Conservation (phyloP, 331 rosid genomes). For the Erythrophleum ivorense region DNA sequence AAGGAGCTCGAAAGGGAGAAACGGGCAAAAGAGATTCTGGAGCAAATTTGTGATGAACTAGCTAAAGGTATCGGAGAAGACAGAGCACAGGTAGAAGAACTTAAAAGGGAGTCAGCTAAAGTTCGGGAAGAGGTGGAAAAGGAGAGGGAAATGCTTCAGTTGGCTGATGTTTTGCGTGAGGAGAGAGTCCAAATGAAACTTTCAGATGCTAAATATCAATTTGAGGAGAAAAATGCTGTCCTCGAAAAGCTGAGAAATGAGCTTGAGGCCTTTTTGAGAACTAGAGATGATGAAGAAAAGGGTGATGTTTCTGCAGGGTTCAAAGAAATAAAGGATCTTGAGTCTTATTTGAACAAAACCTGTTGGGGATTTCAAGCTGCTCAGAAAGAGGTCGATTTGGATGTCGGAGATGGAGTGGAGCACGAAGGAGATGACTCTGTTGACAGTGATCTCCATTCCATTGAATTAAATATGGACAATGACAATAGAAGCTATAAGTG, state of each 20-base stretch:
- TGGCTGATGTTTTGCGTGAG: constrained; percentile 85
- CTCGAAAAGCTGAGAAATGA: constrained; percentile 70
- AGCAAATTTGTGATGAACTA: constrained; percentile 84
- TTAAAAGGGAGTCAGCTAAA: constrained; percentile 73
- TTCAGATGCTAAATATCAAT: constrained; percentile 83
- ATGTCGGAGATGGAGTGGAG: constrained; percentile 48
- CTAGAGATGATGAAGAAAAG: constrained; percentile 51
- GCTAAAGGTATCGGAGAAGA: constrained; percentile 90
- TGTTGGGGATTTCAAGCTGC: constrained; percentile 51
- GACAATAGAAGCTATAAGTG: constrained; percentile 64
- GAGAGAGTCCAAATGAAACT: constrained; percentile 99
- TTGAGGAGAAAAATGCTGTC: constrained; percentile 88
- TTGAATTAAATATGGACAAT: constrained; percentile 85
- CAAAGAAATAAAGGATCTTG: constrained; percentile 68
- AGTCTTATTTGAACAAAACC: constrained; percentile 68
- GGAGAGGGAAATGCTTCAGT: constrained; percentile 95
- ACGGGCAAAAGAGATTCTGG: constrained; percentile 83
- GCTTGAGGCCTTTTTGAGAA: constrained; percentile 63
- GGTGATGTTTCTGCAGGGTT: constrained; percentile 48
- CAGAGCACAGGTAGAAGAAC: constrained; percentile 79
- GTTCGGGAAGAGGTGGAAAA: constrained; percentile 81
- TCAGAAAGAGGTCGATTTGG: constrained; percentile 44
- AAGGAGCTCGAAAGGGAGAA: constrained; percentile 85
- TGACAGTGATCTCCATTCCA: constrained; percentile 85
- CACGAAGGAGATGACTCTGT: constrained; percentile 62